These are phyloP conservation scores for Daldinia bambusicola DNA, from an alignment of 495 filamentous ascomycete species.

Conservation along the genomic window DNA sequence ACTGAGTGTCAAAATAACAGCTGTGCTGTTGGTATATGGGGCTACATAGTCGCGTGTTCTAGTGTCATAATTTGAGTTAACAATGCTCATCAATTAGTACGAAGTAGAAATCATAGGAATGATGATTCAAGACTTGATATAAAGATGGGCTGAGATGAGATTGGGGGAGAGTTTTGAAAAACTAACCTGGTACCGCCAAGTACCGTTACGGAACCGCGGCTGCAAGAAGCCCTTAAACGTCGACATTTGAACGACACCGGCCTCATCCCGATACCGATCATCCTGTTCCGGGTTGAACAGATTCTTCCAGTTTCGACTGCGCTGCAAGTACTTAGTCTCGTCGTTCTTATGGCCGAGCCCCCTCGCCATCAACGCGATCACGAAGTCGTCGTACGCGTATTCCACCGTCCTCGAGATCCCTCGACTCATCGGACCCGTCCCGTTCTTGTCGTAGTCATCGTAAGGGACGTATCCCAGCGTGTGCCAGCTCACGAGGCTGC, in stretches of 20 bases:
- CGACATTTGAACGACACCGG: conserved; percentile 43
- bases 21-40: conserved; percentile 55
- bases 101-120: neutral
- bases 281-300: conserved; percentile 60
- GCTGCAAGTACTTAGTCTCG: conserved; percentile 64
- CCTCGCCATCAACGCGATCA: conserved; percentile 64
- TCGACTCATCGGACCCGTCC: conserved; percentile 68
- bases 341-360: conserved; percentile 61
- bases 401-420: conserved; percentile 74
- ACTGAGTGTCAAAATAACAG: conserved; percentile 66
- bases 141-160: neutral
- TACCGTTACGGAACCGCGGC: conserved; percentile 69
- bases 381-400: conserved; percentile 79
- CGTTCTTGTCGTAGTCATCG: conserved; percentile 68
- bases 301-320: conserved; percentile 67
- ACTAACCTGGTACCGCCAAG: conserved; percentile 64
- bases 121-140: neutral
- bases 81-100: neutral
- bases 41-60: conserved; percentile 73
- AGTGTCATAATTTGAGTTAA: neutral
- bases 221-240: conserved; percentile 76
- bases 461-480: conserved; percentile 68
- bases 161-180: neutral
- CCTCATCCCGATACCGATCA: conserved; percentile 47
- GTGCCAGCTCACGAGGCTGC: conserved; percentile 70